A percentile compares a stretch with the other conserved stretches of the same genome.
These are phyloP conservation scores for Brasilioporus rufonigricans DNA, from an alignment of 768 basidiomycete genomes.

Conservation along the genomic window DNA sequence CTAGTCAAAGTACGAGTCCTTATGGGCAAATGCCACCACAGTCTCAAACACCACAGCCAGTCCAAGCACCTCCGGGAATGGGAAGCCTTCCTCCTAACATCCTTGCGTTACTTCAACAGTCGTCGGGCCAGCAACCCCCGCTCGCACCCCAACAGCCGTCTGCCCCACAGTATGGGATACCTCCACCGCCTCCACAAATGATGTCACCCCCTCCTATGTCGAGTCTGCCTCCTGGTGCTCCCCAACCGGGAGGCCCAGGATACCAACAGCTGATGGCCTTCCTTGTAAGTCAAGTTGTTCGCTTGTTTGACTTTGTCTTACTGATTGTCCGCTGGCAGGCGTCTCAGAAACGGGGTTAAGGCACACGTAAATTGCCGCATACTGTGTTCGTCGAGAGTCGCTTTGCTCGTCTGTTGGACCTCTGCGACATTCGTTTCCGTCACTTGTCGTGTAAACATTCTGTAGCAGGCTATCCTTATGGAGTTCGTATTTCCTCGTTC, in stretches of 20 bases:
- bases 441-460: slow-evolving; percentile 9
- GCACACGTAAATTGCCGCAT: not conserved
- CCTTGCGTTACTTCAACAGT: slow-evolving; percentile 62
- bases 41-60: slow-evolving; percentile 29
- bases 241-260: slow-evolving; percentile 40
- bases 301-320: not conserved
- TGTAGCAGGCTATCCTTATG: slow-evolving; percentile 28
- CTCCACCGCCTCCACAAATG: slow-evolving; percentile 39
- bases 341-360: slow-evolving; percentile 29
- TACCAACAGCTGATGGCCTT: slow-evolving; percentile 73
- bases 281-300: slow-evolving; percentile 50
- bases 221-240: slow-evolving; percentile 37
- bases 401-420: not conserved
- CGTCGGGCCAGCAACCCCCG: slow-evolving; percentile 36
- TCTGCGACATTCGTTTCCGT: not conserved
- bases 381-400: not conserved
- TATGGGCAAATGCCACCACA: slow-evolving; percentile 32
- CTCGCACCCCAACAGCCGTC: slow-evolving; percentile 32
- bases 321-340: slow-evolving; percentile 16
- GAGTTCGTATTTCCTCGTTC: slow-evolving; percentile 16
- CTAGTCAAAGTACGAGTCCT: slow-evolving; percentile 19
- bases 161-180: slow-evolving; percentile 36
- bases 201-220: slow-evolving; percentile 46
- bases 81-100: slow-evolving; percentile 62
- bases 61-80: slow-evolving; percentile 35